A percentile compares a stretch with the other conserved stretches of the same genome.
phyloP scores from a whole-genome alignment of 768 basidiomycete species.

The Auricularia sp. region DNA sequence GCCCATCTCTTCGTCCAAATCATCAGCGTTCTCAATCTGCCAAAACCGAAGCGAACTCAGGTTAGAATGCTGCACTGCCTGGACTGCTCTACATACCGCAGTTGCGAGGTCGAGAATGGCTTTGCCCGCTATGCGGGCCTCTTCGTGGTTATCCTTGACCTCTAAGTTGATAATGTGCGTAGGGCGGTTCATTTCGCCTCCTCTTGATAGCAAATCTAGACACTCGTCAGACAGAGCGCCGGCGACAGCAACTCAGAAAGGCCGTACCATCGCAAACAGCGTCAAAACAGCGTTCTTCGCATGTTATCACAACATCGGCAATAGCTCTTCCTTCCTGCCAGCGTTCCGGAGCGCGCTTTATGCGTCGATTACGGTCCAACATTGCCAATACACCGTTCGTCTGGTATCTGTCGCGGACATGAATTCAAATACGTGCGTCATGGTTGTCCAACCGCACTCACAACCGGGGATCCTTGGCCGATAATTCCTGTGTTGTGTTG shows the following conservation, averaged over 20 bases:
- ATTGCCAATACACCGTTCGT: constrained; percentile 91
- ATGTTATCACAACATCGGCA: constrained; percentile 97
- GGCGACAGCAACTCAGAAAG: neutral
- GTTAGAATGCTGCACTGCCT: neutral
- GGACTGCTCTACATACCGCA: constrained; percentile 49
- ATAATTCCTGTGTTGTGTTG: constrained; percentile 42
- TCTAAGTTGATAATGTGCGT: constrained; percentile 97
- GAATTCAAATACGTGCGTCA: neutral
- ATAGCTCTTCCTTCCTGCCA: constrained; percentile 89
- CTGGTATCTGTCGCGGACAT: constrained; percentile 51
- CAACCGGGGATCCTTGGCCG: constrained; percentile 73
- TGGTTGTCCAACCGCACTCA: constrained; percentile 30
- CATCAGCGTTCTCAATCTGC: constrained; percentile 76
- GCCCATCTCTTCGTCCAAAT: constrained; percentile 89
- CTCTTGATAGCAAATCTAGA: constrained; percentile 73
- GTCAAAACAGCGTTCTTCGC: constrained; percentile 98
- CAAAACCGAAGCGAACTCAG: neutral
- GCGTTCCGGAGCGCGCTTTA: constrained; percentile 89
- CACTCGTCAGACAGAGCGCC: neutral
- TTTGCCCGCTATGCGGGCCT: constrained; percentile 90
- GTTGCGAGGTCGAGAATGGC: constrained; percentile 87
- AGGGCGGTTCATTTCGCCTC: constrained; percentile 86
- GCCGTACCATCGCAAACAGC: constrained; percentile 87
- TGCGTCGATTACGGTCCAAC: constrained; percentile 88
- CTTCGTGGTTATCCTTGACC: constrained; percentile 98